Percentiles rank a stretch among this genome's conserved stretches.
Conservation (phyloP, 2,329 filamentous ascomycete species). For the Hypoxylon sp. region DNA sequence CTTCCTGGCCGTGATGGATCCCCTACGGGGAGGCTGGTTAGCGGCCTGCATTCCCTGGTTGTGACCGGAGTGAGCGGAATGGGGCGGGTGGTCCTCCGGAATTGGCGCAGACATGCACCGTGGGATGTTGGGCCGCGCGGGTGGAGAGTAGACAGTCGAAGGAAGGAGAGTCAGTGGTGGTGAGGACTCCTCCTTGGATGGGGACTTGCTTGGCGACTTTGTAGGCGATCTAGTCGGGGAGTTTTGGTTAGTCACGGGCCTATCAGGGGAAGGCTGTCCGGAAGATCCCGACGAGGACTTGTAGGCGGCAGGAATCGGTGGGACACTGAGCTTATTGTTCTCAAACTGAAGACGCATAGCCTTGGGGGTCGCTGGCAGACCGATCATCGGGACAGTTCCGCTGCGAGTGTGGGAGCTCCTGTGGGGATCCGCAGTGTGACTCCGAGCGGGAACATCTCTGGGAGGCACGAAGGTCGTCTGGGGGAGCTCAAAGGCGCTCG, state of each 20-base stretch:
- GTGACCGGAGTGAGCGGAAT: conserved; percentile 57
- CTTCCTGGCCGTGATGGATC: conserved; percentile 53
- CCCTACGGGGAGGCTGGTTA: conserved; percentile 45
- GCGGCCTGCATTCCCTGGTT: conserved; percentile 50
- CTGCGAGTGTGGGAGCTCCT: conserved; percentile 63
- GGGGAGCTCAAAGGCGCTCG: conserved; percentile 57
- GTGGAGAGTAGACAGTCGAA: conserved; percentile 71
- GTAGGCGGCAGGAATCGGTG: conserved; percentile 64
- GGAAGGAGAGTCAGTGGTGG: conserved; percentile 63
- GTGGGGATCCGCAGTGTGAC: conserved; percentile 74
- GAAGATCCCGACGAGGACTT: conserved; percentile 59
- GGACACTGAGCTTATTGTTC: conserved; percentile 63
- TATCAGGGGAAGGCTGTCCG: conserved; percentile 53
- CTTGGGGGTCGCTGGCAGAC: conserved; percentile 90
- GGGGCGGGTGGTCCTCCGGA: conserved; percentile 58
- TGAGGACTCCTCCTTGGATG: conserved; percentile 45
- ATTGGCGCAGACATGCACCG: conserved; percentile 73
- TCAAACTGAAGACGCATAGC: conserved; percentile 87
- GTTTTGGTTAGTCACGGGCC: conserved; percentile 42
- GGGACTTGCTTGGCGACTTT: conserved; percentile 47
- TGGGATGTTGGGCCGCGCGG: conserved; percentile 61
- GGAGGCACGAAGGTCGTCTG: conserved; percentile 57
- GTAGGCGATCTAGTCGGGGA: conserved; percentile 49
- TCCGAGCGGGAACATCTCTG: conserved; percentile 66
- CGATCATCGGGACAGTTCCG: conserved; percentile 68